Conservation (phyloP, 805 yeast species). For the Candida boleticola region DNA sequence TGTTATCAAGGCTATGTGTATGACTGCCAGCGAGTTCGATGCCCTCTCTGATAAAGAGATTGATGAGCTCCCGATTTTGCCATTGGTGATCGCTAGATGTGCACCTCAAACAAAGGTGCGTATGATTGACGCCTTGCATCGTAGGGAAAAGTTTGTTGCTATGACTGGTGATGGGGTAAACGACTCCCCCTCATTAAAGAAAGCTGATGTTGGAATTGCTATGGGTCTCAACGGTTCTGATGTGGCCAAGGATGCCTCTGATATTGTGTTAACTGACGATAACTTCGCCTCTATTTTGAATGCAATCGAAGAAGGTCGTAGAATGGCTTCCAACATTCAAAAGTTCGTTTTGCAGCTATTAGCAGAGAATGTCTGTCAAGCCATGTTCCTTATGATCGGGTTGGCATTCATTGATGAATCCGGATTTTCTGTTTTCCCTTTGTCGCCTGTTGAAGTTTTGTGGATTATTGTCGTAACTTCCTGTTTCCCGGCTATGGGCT, state of each 20-base stretch:
- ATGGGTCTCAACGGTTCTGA: slow-evolving; percentile 79
- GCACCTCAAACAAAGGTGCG: slow-evolving; percentile 43
- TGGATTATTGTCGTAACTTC: slow-evolving; percentile 80
- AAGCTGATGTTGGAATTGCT: slow-evolving; percentile 79
- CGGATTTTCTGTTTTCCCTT: slow-evolving; percentile 36
- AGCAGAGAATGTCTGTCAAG: slow-evolving; percentile 73
- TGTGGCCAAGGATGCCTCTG: slow-evolving; percentile 83
- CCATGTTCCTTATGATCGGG: slow-evolving; percentile 52
- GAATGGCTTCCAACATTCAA: slow-evolving; percentile 77
- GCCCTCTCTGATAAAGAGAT: slow-evolving; percentile 29
- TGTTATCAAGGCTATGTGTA: slow-evolving; percentile 33
- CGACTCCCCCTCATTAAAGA: slow-evolving; percentile 75
- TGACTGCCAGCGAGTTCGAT: slow-evolving; percentile 39
- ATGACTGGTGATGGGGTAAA: slow-evolving; percentile 70
- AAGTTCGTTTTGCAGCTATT: slow-evolving; percentile 73
- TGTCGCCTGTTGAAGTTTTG: slow-evolving; percentile 67
- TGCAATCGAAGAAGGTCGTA: slow-evolving; percentile 77
- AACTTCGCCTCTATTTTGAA: slow-evolving; percentile 76
- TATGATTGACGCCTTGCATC: slow-evolving; percentile 40
- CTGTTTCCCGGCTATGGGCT: slow-evolving; percentile 83
- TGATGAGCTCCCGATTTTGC: slow-evolving; percentile 35
- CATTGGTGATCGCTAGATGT: slow-evolving; percentile 41
- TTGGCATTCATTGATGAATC: slow-evolving; percentile 32
- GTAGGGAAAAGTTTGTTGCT: slow-evolving; percentile 35
- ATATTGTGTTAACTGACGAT: slow-evolving; percentile 67